Evolutionary conservation across 2,329 filamentous ascomycete genomes (phyloP), one percentile per base, ranked within the genome.

Genomic region (Ophiostoma novo-ulmi): DNA sequence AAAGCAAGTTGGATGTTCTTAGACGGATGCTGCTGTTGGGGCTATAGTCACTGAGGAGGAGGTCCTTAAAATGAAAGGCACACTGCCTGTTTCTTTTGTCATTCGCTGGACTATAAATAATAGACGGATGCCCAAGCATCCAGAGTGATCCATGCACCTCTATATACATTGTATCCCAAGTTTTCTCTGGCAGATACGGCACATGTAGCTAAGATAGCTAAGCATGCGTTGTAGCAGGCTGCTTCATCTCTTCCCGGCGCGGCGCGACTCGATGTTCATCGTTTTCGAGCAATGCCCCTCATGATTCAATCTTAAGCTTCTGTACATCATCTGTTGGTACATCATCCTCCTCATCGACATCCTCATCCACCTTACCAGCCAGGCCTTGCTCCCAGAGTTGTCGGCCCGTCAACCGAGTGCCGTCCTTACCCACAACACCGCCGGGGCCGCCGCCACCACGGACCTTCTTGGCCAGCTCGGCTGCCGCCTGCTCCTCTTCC

Each of bases 371-470:
- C 81, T 89, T 91, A 67, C 87, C 84, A 68, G 81, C 90, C 76
- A 94, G 79, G 38, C 91, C 91, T 68, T 85, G 85, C 82, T 94
- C 91, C 90, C 91, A 94, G 52, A 94, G 82, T 77, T 94, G 90
- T 77, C 82, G 89, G 22, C 91, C 92, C 0, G 91, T 89, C 74
- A 94, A 80, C 77, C 85, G 89, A 55, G 89, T 86, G 20, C 91
- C 88, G 83, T 93, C 91, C 83, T 92, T 95, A 72, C 88, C 84
- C 76, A 84, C 90, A 22, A 89, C 88, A 26, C 69, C 68, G 10
- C 66, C 70, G n/a, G 63, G 58, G 35, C 36, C 70, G 26, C 65
- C 69, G 13, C 68, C 68, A 14, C 66, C 68, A 5, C 70, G 67
- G 35, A 35, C 38, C 48, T 70, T 70, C 82, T 92, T 90, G 81